A percentile compares a stretch with the other conserved stretches of the same genome.
Evolutionary conservation across 495 filamentous ascomycete species (phyloP).

Genomic region (Neurospora sp.): DNA sequence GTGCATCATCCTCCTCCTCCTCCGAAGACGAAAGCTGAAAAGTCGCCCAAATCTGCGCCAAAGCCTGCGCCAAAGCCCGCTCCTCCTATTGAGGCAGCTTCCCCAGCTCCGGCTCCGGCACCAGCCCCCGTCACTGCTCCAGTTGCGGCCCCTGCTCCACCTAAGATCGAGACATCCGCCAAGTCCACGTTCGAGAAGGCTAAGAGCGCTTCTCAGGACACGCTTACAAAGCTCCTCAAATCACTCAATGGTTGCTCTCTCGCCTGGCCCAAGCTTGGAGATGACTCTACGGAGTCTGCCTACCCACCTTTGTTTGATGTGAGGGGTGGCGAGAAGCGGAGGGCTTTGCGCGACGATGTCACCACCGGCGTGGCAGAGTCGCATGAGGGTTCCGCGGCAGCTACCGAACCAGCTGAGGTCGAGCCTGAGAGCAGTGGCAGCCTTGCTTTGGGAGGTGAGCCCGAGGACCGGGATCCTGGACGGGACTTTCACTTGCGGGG

Average conservation of each 20-base stretch:
- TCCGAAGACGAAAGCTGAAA: background rate
- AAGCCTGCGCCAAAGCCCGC: background rate
- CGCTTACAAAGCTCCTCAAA: conserved; percentile 21
- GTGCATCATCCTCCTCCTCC: background rate
- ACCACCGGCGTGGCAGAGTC: conserved; percentile 48
- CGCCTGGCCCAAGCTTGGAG: conserved; percentile 15
- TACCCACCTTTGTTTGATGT: conserved; percentile 74
- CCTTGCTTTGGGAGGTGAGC: conserved; percentile 81
- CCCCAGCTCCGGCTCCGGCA: background rate
- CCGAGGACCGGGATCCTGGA: conserved; percentile 57
- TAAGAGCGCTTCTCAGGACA: conserved; percentile 9
- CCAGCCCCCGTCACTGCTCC: background rate
- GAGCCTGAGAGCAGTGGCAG: conserved; percentile 69
- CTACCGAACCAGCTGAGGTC: conserved; percentile 31
- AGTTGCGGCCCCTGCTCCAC: background rate
- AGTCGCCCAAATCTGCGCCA: background rate
- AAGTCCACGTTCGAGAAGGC: conserved; percentile 6
- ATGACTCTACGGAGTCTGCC: conserved; percentile 11
- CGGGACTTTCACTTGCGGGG: conserved; percentile 41
- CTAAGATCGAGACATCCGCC: background rate
- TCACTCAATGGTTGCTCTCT: conserved; percentile 21
- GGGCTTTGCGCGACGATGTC: conserved; percentile 60
- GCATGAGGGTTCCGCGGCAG: conserved; percentile 38
- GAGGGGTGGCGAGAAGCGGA: conserved; percentile 64
- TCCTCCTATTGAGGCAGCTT: background rate